Conservation (phyloP, 2,329 filamentous ascomycete species). For the Microthyrium microscopicum region DNA sequence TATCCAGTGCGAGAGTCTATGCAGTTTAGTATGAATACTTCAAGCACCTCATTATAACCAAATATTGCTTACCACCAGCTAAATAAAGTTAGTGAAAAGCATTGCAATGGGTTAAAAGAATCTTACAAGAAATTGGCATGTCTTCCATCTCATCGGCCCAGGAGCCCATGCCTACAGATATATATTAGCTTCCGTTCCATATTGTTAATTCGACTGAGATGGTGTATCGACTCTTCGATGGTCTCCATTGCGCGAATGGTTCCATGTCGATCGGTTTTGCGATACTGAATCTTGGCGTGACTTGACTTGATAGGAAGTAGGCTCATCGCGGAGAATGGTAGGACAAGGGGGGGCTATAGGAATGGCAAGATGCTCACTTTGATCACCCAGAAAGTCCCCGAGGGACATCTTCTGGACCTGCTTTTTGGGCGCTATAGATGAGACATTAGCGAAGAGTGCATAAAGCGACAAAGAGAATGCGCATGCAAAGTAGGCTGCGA, state of each 20-base stretch:
- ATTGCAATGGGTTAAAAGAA: conserved; percentile 10
- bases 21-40: conserved; percentile 6
- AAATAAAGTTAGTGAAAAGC: conserved; percentile 5
- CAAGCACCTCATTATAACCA: too few relatives aligned
- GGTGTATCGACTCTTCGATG: too few relatives aligned
- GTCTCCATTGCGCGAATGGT: too few relatives aligned
- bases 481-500: too few relatives aligned
- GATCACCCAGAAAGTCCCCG: conserved; percentile 84
- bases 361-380: conserved; percentile 45
- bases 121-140: conserved; percentile 53
- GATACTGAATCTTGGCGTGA: too few relatives aligned
- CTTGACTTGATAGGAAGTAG: too few relatives aligned
- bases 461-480: background rate
- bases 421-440: conserved; percentile 62
- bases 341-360: conserved; percentile 11
- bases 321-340: background rate
- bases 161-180: conserved; percentile 68
- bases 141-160: conserved; percentile 99
- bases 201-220: too few relatives aligned
- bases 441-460: background rate
- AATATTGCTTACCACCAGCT: too few relatives aligned
- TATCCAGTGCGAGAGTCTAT: conserved; percentile 29
- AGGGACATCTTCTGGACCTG: conserved; percentile 95
- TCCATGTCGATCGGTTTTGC: too few relatives aligned
- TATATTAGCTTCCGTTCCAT: too few relatives aligned